phyloP scores from a whole-genome alignment of 305 asterid species.

The Fraxinus xanthoxyloides region DNA sequence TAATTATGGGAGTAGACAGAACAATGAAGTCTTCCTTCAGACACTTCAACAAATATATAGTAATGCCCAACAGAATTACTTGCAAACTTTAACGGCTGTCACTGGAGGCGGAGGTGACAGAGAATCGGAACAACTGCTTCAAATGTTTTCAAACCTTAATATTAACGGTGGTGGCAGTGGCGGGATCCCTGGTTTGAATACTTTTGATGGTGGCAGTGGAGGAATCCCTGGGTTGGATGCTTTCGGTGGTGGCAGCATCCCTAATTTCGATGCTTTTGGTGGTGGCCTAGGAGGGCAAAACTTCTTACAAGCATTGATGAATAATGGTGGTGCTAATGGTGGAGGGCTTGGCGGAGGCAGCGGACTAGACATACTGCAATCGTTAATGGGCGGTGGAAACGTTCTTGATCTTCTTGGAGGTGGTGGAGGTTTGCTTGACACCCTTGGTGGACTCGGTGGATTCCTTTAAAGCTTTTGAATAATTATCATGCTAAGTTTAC shows the following conservation, averaged over 20 bases:
- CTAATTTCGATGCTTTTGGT: constrained; percentile 2
- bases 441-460: constrained; percentile 33
- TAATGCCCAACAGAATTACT: background rate
- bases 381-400: constrained; percentile 31
- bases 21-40: background rate
- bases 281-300: constrained; percentile 18
- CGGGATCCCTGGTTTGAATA: background rate
- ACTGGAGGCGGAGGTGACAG: constrained; percentile 7
- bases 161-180: constrained; percentile 12
- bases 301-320: constrained; percentile 5
- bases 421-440: constrained; percentile 25
- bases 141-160: constrained; percentile 21
- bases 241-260: background rate
- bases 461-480: background rate
- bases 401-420: constrained; percentile 31
- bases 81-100: background rate
- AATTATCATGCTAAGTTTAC: background rate
- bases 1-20: background rate
- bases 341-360: constrained; percentile 26
- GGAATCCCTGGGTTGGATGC: background rate
- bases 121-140: constrained; percentile 27
- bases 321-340: background rate
- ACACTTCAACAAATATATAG: constrained; percentile 25
- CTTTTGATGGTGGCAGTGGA: background rate
- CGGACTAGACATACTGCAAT: constrained; percentile 27